Percentiles rank a stretch among this genome's conserved stretches.
Evolutionary conservation across 306 rosid genomes (phyloP).

Genomic region (Trichosanthes truncata): DNA sequence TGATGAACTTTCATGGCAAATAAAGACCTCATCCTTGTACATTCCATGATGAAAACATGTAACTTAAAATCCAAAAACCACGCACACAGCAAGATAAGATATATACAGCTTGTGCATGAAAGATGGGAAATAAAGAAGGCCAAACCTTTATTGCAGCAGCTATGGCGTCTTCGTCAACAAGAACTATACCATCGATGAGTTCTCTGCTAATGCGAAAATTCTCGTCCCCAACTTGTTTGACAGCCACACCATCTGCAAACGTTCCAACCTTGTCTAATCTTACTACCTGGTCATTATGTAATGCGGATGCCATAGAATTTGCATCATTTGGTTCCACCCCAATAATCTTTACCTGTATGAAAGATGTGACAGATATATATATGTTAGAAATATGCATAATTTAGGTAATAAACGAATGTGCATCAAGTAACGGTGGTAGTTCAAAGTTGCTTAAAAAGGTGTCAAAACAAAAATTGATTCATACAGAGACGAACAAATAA

Average conservation of each 20-base stretch:
- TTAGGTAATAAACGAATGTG: too few relatives aligned
- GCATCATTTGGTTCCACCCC: constrained; percentile 62
- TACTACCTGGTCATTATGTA: constrained; percentile 64
- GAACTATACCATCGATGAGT: constrained; percentile 76
- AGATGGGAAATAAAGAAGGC: too few relatives aligned
- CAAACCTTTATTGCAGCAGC: constrained; percentile 76
- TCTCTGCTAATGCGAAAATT: constrained; percentile 72
- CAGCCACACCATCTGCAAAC: constrained; percentile 93
- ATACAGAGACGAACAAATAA: neutral
- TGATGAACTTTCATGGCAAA: too few relatives aligned
- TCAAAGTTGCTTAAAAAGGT: too few relatives aligned
- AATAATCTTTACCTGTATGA: constrained; percentile 58
- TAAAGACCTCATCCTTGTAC: too few relatives aligned
- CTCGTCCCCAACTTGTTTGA: constrained; percentile 87
- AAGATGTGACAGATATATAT: neutral
- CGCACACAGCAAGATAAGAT: too few relatives aligned
- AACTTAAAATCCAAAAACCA: too few relatives aligned
- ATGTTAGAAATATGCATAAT: too few relatives aligned
- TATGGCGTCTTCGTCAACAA: constrained; percentile 76
- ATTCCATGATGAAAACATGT: too few relatives aligned
- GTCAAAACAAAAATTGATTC: too few relatives aligned
- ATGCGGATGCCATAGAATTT: constrained; percentile 50
- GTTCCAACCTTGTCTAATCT: constrained; percentile 61
- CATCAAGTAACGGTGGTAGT: too few relatives aligned
- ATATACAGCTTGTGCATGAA: too few relatives aligned